A percentile compares a stretch with the other conserved stretches of the same genome.
phyloP scores from a whole-genome alignment of 768 basidiomycete species.

The Lepiota brunneoincarnata region DNA sequence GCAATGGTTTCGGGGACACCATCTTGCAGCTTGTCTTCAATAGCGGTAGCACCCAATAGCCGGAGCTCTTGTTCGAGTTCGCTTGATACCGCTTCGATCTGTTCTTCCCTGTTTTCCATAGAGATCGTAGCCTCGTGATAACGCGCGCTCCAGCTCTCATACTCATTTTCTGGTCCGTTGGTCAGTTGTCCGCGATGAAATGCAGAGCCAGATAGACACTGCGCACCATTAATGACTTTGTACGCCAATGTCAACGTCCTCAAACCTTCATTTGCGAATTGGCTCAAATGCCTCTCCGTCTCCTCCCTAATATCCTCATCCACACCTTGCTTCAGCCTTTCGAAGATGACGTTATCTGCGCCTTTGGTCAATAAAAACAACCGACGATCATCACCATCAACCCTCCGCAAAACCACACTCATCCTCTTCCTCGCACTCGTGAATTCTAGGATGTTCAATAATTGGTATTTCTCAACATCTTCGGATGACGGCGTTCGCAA shows the following conservation, averaged over 20 bases:
- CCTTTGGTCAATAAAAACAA: conserved; percentile 84
- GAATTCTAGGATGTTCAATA: conserved; percentile 93
- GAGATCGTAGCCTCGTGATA: conserved; percentile 80
- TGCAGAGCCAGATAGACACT: not conserved
- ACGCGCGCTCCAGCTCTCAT: conserved; percentile 69
- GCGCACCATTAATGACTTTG: conserved; percentile 69
- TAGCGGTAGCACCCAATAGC: conserved; percentile 91
- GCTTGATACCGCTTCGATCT: conserved; percentile 72
- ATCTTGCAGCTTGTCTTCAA: conserved; percentile 95
- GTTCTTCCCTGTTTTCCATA: conserved; percentile 74
- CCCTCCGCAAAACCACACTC: conserved; percentile 83
- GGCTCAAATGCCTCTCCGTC: conserved; percentile 80
- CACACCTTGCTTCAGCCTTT: conserved; percentile 66
- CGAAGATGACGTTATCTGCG: conserved; percentile 95
- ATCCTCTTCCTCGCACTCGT: conserved; percentile 91
- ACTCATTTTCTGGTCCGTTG: conserved; percentile 60
- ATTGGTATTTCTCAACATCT: conserved; percentile 75
- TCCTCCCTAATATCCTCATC: conserved; percentile 59
- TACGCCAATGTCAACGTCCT: conserved; percentile 93
- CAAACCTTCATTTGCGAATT: conserved; percentile 83
- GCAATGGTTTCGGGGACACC: conserved; percentile 96
- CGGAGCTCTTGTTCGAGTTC: conserved; percentile 78
- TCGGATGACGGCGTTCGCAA: conserved; percentile 74
- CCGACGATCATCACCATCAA: conserved; percentile 52
- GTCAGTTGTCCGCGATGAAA: not conserved